Evolutionary conservation across 176 grass and related monocot species (phyloP).

Genomic region (Musa beccarii): DNA sequence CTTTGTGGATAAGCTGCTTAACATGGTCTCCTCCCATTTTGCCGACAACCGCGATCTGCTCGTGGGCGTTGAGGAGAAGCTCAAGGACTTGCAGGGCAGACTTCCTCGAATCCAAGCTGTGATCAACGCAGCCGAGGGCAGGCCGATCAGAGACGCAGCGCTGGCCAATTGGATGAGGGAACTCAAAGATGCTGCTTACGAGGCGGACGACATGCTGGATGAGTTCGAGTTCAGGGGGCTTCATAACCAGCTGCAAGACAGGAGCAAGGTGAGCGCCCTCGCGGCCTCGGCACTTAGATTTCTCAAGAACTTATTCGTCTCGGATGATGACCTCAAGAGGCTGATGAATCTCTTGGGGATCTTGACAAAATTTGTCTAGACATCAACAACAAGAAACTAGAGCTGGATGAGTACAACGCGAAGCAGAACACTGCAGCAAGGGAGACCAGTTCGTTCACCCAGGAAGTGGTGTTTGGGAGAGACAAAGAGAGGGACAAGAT

Average conservation of each 20-base stretch:
- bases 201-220: slow-evolving; percentile 24
- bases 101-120: background rate
- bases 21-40: too few relatives aligned
- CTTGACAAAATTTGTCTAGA: slow-evolving; percentile 6
- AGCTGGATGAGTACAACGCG: slow-evolving; percentile 2
- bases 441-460: background rate
- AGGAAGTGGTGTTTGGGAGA: background rate
- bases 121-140: background rate
- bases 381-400: background rate
- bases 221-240: slow-evolving; percentile 14
- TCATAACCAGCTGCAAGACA: background rate
- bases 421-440: background rate
- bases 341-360: slow-evolving; percentile 9
- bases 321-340: slow-evolving; percentile 12
- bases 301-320: slow-evolving; percentile 15
- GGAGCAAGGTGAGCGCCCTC: slow-evolving; percentile 22
- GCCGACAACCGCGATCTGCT: too few relatives aligned
- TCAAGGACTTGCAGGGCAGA: background rate
- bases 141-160: slow-evolving; percentile 11
- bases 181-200: slow-evolving; percentile 1
- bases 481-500: background rate
- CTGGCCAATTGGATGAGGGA: slow-evolving; percentile 13
- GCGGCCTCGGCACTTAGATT: slow-evolving; percentile 8
- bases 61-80: too few relatives aligned
- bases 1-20: background rate